phyloP scores from a whole-genome alignment of 768 basidiomycete species.

The Coprinellus aureogranulatus region DNA sequence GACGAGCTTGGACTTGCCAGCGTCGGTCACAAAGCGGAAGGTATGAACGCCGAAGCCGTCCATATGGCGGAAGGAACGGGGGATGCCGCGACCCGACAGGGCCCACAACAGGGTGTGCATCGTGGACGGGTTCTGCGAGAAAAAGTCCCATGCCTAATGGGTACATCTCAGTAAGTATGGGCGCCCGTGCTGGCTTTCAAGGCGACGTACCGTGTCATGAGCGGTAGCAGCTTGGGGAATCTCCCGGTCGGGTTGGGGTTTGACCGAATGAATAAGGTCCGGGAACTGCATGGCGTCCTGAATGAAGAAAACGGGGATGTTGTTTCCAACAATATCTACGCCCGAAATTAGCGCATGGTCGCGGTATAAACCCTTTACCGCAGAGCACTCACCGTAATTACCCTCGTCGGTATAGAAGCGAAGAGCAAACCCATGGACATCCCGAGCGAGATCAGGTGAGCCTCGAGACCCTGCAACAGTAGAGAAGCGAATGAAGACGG shows the following conservation, averaged over 20 bases:
- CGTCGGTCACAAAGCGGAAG: constrained; percentile 66
- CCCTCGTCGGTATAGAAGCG: no score
- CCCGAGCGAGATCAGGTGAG: background rate
- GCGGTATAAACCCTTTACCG: constrained; percentile 80
- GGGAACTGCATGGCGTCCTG: constrained; percentile 83
- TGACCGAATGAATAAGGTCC: constrained; percentile 80
- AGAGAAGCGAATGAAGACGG: constrained; percentile 80
- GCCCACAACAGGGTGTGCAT: constrained; percentile 81
- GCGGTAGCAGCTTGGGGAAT: constrained; percentile 67
- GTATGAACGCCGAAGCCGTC: constrained; percentile 89
- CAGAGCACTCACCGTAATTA: no score
- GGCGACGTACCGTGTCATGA: constrained; percentile 65
- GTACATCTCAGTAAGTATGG: background rate
- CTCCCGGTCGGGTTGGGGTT: constrained; percentile 84
- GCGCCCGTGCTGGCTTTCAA: background rate
- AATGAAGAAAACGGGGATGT: constrained; percentile 82
- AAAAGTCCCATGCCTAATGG: constrained; percentile 63
- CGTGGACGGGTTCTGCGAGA: constrained; percentile 65
- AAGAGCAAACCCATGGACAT: background rate
- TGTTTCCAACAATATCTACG: constrained; percentile 82
- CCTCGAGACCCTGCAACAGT: constrained; percentile 82
- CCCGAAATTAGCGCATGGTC: constrained; percentile 80
- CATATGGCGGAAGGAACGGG: constrained; percentile 85
- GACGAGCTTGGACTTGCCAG: constrained; percentile 73
- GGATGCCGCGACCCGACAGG: constrained; percentile 82